Base-by-base conservation (phyloP, 2,329 filamentous ascomycete species). In the Xylaria sp. region DNA sequence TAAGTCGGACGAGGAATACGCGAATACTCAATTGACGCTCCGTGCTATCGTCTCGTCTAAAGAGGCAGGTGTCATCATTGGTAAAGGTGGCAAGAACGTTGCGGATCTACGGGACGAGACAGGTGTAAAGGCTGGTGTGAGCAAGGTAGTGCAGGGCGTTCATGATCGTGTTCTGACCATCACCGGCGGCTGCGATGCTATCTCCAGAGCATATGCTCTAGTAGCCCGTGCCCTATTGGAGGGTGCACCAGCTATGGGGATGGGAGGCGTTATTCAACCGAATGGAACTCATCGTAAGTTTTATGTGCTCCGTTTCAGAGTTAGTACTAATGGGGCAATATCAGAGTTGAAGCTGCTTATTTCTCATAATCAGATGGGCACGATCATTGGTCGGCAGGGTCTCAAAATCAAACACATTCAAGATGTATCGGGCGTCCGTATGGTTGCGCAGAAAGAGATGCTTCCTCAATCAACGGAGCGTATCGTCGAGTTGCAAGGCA, bases 391-490 rank as follows among this genome's bases (percentile, higher is more conserved):
- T 72, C 89, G 93, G 68, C 91, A 96, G 77, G 95, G 95, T 62
- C 85, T 97, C 69, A 99, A 98, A 84, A 99, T 99, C 84, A 99
- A 99, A 85, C 92, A 97, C 77, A 99, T 99, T 70, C 95, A 99
- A 77, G 95, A 99, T 77, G 89, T 88, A 29, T 98, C 95, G 4
- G 93, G 93, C 67, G 95, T 98, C 61, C 93, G 95, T 75, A 99
- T 99, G 95, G 93, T 99, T 49, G 95, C 95, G 40, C 95, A 99
- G 79, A 99, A 99, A 81, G 95, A 99, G 74, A 99, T 99, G 95
- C 88, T 99, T 7, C 95, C 95, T 35, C 95, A 99, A 78, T 99
- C 95, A 5, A 99, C 95, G 33, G 95, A 99, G 82, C 90, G 95
- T 67, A 93, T 99, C 71, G 95, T 99, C 67, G 95, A 99, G 76